These are phyloP conservation scores for Cercospora janseana DNA, from an alignment of 2,329 filamentous ascomycete genomes.

Conservation along the genomic window DNA sequence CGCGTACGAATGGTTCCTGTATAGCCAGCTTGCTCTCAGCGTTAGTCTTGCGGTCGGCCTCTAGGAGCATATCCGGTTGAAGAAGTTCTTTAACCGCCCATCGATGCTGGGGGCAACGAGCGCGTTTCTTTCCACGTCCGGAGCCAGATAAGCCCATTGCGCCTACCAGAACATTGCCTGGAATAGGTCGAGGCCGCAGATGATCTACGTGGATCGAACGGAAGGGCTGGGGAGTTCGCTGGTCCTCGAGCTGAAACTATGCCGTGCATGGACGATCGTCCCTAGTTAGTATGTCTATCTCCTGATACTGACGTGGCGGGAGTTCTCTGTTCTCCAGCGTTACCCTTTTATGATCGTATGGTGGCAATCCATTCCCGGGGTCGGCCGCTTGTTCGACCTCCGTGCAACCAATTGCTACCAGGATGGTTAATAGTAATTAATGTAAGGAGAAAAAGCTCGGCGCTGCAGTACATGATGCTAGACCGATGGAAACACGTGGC, in stretches of 20 bases:
- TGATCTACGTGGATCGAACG: not conserved
- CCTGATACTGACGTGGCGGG: slow-evolving; percentile 1
- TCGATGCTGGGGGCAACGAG: not conserved
- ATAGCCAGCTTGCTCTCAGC: not conserved
- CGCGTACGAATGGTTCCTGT: slow-evolving; percentile 8
- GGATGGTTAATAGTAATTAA: no score
- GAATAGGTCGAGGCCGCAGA: not conserved
- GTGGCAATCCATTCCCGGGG: not conserved
- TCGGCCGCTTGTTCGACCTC: slow-evolving; percentile 1
- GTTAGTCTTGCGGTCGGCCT: not conserved
- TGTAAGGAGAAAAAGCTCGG: no score
- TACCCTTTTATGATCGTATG: slow-evolving; percentile 1
- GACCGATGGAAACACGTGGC: no score
- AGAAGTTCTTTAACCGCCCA: slow-evolving; percentile 3
- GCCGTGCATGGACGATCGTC: not conserved
- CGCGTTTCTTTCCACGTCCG: slow-evolving; percentile 2
- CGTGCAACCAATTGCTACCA: no score
- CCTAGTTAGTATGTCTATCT: slow-evolving; percentile 4
- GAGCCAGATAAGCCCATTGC: not conserved
- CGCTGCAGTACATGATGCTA: no score
- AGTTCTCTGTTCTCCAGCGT: slow-evolving; percentile 3
- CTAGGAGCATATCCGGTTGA: slow-evolving; percentile 2
- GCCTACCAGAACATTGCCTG: slow-evolving; percentile 1
- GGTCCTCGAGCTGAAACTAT: slow-evolving; percentile 1
- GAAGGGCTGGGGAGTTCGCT: slow-evolving; percentile 2